phyloP scores from a whole-genome alignment of 1,284 basidiomycete species.

The Ganoderma multipileum region DNA sequence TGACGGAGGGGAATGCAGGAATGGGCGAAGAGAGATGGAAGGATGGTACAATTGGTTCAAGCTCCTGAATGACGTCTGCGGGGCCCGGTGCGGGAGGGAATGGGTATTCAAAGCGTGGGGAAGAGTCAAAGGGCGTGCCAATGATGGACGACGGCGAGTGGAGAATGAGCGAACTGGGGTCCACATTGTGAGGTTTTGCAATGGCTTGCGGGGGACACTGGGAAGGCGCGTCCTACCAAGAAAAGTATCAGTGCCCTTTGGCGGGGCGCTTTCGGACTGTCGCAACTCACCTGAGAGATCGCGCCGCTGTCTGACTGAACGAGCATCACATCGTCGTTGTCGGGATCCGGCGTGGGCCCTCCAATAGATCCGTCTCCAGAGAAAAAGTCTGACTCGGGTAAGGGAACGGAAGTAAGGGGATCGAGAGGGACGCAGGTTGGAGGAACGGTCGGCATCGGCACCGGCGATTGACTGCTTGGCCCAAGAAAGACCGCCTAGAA shows the following conservation, averaged over 20 bases:
- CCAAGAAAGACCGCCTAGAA: not conserved
- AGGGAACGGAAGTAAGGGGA: conserved; percentile 8
- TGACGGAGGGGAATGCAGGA: conserved; percentile 1
- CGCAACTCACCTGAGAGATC: conserved; percentile 27
- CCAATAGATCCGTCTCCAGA: conserved; percentile 6
- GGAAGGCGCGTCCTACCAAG: conserved; percentile 3
- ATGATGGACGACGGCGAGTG: conserved; percentile 44
- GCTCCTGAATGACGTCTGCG: conserved; percentile 13
- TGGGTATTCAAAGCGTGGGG: conserved; percentile 45
- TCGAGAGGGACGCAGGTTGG: conserved; percentile 19
- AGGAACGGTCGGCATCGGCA: conserved; percentile 28
- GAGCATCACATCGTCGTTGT: conserved; percentile 36
- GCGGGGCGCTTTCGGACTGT: not conserved
- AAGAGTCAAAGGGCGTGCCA: conserved; percentile 43
- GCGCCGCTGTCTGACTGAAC: conserved; percentile 33
- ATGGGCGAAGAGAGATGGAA: conserved; percentile 18
- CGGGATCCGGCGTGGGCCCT: conserved; percentile 39
- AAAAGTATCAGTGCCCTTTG: not conserved
- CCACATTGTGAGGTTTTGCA: conserved; percentile 34
- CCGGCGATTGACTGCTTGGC: not conserved
- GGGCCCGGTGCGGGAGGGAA: conserved; percentile 34
- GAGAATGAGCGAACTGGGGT: conserved; percentile 35
- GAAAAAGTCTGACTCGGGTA: conserved; percentile 16
- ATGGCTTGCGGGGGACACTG: conserved; percentile 17
- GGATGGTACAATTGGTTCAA: conserved; percentile 17